Evolutionary conservation across 2,329 filamentous ascomycete species (phyloP), one percentile per base, ranked within the genome.

Genomic region (Teratosphaeria pseudoeucalypti): DNA sequence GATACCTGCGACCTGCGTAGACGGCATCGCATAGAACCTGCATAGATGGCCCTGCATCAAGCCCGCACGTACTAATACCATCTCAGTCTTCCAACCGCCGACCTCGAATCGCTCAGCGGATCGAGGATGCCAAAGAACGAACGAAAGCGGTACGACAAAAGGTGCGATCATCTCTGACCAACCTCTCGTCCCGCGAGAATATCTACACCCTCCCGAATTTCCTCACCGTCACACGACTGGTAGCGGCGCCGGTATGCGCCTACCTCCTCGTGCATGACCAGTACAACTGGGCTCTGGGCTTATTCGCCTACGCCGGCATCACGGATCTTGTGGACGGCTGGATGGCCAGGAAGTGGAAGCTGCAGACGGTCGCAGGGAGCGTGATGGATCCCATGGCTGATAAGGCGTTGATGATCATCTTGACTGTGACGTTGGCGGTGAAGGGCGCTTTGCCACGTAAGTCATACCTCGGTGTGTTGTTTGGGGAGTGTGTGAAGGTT

Each of bases 201-300:
- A 96, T 99, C 70, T 96, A 95, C 78, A 99, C 90, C 39, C 71
- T 99, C n/a, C 94, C 94, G 49, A 99, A 99, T 72, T 80, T 95
- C 62, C 82, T 99, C 57, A 99, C 94, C 1, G 86, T 92, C 65
- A 89, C 90, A 2, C 88, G 94, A 2, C 83, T 99, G 47, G 72
- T 89, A 56, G 87, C 89, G 1, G 89, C 94, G 0, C 94, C 94
- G 0, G 79, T 88, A 34, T 85, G 96, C 54, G 94, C 92, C 59
- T 97, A 96, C 72, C 84, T 94, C 26, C 86, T 99, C 60, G 80
- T 97, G 2, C 83, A 95, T 66, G 87, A 94, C 71, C 82, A 91
- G 52, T 87, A 95, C 71, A 80, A 82, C 34, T 85, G 85, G 76
- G 91, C 94, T 0, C 79, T 96, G 7, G 85, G 85, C 1, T 80